phyloP scores from a whole-genome alignment of 2,329 filamentous ascomycete genomes.

The Colletotrichum abscissum region DNA sequence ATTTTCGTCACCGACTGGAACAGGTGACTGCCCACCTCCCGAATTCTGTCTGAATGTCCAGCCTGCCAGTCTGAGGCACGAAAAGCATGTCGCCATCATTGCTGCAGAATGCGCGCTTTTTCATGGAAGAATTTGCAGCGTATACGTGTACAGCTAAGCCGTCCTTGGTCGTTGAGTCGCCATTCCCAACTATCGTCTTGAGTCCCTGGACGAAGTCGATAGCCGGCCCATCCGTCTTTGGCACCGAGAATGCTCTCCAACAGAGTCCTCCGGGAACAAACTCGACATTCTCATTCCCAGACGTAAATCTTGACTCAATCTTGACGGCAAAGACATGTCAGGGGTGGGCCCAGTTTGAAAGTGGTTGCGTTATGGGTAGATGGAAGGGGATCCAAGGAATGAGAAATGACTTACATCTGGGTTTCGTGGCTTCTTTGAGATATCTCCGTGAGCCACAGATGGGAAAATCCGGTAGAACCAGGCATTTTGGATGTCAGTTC shows the following conservation, averaged over 20 bases:
- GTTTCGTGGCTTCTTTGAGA: conserved; percentile 29
- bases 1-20: conserved; percentile 11
- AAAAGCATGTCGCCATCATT: conserved; percentile 75
- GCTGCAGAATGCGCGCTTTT: conserved; percentile 56
- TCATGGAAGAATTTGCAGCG: conserved; percentile 58
- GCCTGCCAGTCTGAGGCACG: conserved; percentile 69
- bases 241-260: conserved; percentile 50
- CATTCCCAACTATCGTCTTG: conserved; percentile 60
- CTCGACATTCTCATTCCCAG: conserved; percentile 51
- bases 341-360: neutral
- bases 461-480: conserved; percentile 46
- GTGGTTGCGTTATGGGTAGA: conserved; percentile 5
- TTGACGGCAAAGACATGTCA: conserved; percentile 1
- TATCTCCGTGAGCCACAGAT: conserved; percentile 40
- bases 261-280: conserved; percentile 53
- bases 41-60: conserved; percentile 75
- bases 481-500: conserved; percentile 37
- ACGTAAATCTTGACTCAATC: conserved; percentile 49
- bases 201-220: conserved; percentile 60
- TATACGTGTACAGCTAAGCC: conserved; percentile 62
- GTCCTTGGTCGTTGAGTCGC: conserved; percentile 61
- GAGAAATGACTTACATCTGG: conserved; percentile 21
- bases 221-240: conserved; percentile 7
- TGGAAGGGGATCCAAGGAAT: neutral
- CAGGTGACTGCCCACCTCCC: conserved; percentile 54